Percentiles rank a stretch among this genome's conserved stretches.
phyloP scores from a whole-genome alignment of 139 green algal genomes.

The Tetraselmis chui region DNA sequence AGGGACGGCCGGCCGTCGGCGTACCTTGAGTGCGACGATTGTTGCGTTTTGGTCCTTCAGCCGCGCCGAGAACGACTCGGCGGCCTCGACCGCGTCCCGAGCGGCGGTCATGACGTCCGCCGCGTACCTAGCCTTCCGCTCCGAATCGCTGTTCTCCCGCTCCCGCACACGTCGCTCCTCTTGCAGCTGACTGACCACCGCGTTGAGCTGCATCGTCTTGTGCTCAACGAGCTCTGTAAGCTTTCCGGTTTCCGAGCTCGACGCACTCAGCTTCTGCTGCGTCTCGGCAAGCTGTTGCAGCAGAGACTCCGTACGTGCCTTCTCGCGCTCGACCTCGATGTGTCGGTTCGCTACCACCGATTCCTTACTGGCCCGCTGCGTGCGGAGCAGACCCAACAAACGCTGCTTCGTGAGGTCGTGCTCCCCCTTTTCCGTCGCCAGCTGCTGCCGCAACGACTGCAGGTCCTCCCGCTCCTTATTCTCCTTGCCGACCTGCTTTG shows the following conservation, averaged over 20 bases:
- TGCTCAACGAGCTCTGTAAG: not conserved
- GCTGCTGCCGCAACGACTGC: not conserved
- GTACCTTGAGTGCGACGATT: not conserved
- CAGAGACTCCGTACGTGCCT: not conserved
- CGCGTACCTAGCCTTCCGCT: not conserved
- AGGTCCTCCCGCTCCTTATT: not conserved
- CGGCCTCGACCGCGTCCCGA: not conserved
- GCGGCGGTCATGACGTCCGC: not conserved
- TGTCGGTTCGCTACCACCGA: not conserved
- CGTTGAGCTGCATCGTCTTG: not conserved
- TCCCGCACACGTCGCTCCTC: not conserved
- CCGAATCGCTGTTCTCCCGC: not conserved
- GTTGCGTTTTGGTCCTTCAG: not conserved
- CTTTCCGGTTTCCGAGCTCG: not conserved
- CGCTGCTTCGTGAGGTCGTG: not conserved
- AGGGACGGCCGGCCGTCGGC: no score
- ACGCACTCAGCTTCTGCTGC: not conserved
- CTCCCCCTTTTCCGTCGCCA: not conserved
- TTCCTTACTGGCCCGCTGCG: not conserved
- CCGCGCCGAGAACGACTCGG: not conserved
- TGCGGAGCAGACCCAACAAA: not conserved
- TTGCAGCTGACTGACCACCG: not conserved
- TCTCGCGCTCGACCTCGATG: not conserved
- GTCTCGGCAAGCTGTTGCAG: not conserved
- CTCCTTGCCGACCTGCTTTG: not conserved